Evolutionary conservation across 208 protist genomes (phyloP), one percentile per base, ranked within the genome.

Genomic region (Acanthamoeba royreba): DNA sequence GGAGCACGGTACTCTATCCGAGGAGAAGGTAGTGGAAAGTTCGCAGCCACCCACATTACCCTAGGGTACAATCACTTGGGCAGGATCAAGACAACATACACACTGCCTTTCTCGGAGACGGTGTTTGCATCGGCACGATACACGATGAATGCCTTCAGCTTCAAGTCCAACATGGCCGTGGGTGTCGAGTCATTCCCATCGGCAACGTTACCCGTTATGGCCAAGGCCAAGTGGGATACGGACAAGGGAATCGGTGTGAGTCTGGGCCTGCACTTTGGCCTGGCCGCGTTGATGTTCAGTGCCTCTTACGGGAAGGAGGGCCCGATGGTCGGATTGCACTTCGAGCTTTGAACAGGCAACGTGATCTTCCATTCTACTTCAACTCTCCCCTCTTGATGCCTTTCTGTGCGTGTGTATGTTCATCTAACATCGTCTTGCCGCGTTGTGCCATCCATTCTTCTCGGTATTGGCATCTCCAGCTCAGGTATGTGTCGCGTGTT

Each of bases 121-220:
- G 43, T 52, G 19, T 87, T 87, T 25, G 49, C 49, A 5, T 87
- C 79, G 25, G 49, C 79, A 8, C 79, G 79, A 19, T 87, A 87
- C 46, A 87, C 46, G 46, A 38, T 87, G 28, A 61, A 87, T 47
- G 46, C 49, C 79, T 63, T 63, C 46, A 87, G 49, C 46, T 87
- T 87, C 79, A 52, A 87, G 46, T 87, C 79, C 79, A 61, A 87
- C 33, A 61, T 87, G 79, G 79, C 79, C 25, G 49, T 87, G 46
- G 79, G 79, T 8, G 79, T 61, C 28, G 79, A 87, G 79, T 52
- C 49, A n/a, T 63, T 5, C 25, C 79, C 79, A 2, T 63, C 43
- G 31, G 1, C 79, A 25, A 58, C 43, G 25, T 38, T 87, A 13
- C 79, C 79, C 8, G 9, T 87, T 28, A 52, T 87, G 46, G 22